Percentiles rank a stretch among this genome's conserved stretches.
phyloP scores from a whole-genome alignment of 208 protist species.

The Trypanosoma platydactyli region DNA sequence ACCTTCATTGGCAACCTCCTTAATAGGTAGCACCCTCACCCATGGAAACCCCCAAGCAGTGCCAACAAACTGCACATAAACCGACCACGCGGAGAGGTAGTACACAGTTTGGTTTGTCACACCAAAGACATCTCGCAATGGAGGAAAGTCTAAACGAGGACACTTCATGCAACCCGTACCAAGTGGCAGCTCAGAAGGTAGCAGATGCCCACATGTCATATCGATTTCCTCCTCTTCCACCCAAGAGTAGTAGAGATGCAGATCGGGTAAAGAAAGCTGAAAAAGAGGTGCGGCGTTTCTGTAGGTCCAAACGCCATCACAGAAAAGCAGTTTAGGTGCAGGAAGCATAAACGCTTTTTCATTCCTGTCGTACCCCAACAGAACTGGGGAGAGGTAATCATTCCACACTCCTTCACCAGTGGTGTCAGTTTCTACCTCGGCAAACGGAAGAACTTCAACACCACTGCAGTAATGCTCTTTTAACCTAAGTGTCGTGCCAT shows the following conservation, averaged over 20 bases:
- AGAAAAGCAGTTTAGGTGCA: conserved; percentile 1
- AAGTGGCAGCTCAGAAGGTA: conserved; percentile 13
- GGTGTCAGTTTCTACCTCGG: background rate
- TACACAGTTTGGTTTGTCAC: conserved; percentile 21
- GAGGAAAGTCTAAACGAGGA: conserved; percentile 26
- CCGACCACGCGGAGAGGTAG: conserved; percentile 21
- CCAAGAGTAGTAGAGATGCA: conserved; percentile 20
- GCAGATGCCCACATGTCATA: background rate
- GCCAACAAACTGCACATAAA: conserved; percentile 52
- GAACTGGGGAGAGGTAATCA: conserved; percentile 13
- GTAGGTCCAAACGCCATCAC: conserved; percentile 3
- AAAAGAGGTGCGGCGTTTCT: background rate
- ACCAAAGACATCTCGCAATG: conserved; percentile 29
- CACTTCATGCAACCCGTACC: conserved; percentile 11
- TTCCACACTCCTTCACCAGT: background rate
- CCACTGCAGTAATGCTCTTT: background rate
- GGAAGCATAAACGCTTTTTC: conserved; percentile 35
- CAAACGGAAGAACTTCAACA: background rate
- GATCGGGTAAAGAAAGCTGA: conserved; percentile 8
- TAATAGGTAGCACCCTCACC: conserved; percentile 18
- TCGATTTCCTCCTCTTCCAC: background rate
- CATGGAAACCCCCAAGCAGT: conserved; percentile 55
- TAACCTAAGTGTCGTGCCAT: conserved; percentile 20
- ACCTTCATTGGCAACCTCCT: background rate
- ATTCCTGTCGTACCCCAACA: conserved; percentile 47